Conservation (phyloP, 78 protist species). For the Dictyostelium firmibasis region DNA sequence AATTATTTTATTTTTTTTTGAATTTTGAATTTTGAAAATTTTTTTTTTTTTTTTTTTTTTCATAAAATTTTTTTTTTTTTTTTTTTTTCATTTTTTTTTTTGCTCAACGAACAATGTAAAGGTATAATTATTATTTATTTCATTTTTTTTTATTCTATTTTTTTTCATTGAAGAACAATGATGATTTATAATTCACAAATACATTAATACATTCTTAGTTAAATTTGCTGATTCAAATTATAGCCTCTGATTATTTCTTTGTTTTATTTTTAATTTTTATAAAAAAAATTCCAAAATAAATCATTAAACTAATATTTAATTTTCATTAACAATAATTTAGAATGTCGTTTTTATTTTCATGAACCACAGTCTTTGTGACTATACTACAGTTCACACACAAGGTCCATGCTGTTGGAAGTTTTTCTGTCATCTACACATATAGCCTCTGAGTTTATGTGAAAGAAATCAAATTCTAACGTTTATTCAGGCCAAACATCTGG, state of each 20-base stretch:
- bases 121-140: neutral
- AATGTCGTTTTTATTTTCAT: no score
- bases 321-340: no score
- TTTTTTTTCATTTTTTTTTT: neutral
- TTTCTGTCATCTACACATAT: no score
- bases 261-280: neutral
- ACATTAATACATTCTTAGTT: slow-evolving; percentile 4
- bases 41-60: neutral
- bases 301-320: no score
- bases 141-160: neutral
- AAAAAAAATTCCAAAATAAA: no score
- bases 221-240: neutral
- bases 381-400: no score
- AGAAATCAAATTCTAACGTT: no score
- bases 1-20: neutral
- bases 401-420: no score
- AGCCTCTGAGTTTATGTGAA: no score
- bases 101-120: neutral
- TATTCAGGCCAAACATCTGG: no score
- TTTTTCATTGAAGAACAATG: neutral
- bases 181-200: neutral
- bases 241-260: neutral
- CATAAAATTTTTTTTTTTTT: neutral
- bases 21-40: neutral
- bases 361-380: no score